phyloP scores from a whole-genome alignment of 495 filamentous ascomycete genomes.

The Penicillium manginii region DNA sequence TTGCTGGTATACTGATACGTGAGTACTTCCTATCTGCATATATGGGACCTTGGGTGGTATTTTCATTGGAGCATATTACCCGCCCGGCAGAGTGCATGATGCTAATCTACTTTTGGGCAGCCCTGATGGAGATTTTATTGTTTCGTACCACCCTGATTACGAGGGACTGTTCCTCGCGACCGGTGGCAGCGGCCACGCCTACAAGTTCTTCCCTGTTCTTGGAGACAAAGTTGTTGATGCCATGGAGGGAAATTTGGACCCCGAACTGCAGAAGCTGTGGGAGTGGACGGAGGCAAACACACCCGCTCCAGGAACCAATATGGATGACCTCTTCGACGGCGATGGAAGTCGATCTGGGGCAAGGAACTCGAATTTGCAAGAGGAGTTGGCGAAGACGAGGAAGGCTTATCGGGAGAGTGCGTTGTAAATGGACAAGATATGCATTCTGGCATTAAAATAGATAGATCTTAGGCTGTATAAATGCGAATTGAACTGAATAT shows the following conservation, averaged over 20 bases:
- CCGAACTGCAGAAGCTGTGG: slow-evolving; percentile 69
- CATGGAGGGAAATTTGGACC: slow-evolving; percentile 58
- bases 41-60: not conserved
- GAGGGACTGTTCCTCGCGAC: slow-evolving; percentile 76
- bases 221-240: slow-evolving; percentile 77
- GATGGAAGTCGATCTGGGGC: slow-evolving; percentile 53
- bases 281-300: slow-evolving; percentile 51
- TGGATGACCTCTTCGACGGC: slow-evolving; percentile 39
- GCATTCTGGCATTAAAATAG: not conserved
- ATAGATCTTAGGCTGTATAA: slow-evolving; percentile 3
- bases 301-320: slow-evolving; percentile 30
- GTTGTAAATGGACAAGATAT: slow-evolving; percentile 22
- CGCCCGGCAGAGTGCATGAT: not conserved
- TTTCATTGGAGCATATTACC: not conserved
- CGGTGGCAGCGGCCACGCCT: slow-evolving; percentile 84
- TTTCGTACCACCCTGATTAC: slow-evolving; percentile 73
- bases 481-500: not conserved
- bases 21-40: slow-evolving; percentile 18
- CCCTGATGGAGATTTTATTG: slow-evolving; percentile 76
- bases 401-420: slow-evolving; percentile 30
- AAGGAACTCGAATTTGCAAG: slow-evolving; percentile 37
- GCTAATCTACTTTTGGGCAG: slow-evolving; percentile 21
- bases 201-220: slow-evolving; percentile 86
- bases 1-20: slow-evolving; percentile 91
- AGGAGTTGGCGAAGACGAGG: slow-evolving; percentile 46